Conservation (phyloP, 2,329 filamentous ascomycete genomes). For the Rutstroemia sp. region DNA sequence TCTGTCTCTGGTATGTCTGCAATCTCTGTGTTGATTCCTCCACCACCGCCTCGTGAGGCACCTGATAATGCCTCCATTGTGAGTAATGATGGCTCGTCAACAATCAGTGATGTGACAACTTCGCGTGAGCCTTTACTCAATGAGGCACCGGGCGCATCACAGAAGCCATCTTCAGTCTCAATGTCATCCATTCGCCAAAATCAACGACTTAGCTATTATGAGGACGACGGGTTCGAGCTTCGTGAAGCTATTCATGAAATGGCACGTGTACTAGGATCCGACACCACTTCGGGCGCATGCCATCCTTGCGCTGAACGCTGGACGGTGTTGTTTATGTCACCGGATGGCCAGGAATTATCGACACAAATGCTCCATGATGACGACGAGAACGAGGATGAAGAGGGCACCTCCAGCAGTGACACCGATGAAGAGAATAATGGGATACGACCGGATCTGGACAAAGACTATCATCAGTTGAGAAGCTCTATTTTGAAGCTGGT, state of each 20-base stretch:
- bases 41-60: constrained; percentile 43
- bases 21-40: constrained; percentile 61
- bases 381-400: constrained; percentile 56
- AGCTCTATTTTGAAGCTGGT: constrained; percentile 75
- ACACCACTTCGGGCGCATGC: constrained; percentile 58
- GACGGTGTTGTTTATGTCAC: constrained; percentile 72
- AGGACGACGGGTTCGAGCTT: constrained; percentile 58
- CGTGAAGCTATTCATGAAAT: constrained; percentile 65
- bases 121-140: constrained; percentile 58
- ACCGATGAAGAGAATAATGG: constrained; percentile 50
- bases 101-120: constrained; percentile 61
- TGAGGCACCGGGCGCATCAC: constrained; percentile 41
- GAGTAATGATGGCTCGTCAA: constrained; percentile 65
- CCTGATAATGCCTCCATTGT: constrained; percentile 63
- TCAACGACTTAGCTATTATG: constrained; percentile 44
- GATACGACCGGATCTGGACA: constrained; percentile 58
- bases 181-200: constrained; percentile 37
- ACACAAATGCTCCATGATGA: constrained; percentile 66
- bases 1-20: constrained; percentile 61
- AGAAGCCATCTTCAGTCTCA: constrained; percentile 46
- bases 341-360: constrained; percentile 62
- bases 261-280: constrained; percentile 55
- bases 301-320: constrained; percentile 79
- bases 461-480: constrained; percentile 74
- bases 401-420: constrained; percentile 53